Conservation (phyloP, 2,329 filamentous ascomycete species). For the Fonsecaea monophora region DNA sequence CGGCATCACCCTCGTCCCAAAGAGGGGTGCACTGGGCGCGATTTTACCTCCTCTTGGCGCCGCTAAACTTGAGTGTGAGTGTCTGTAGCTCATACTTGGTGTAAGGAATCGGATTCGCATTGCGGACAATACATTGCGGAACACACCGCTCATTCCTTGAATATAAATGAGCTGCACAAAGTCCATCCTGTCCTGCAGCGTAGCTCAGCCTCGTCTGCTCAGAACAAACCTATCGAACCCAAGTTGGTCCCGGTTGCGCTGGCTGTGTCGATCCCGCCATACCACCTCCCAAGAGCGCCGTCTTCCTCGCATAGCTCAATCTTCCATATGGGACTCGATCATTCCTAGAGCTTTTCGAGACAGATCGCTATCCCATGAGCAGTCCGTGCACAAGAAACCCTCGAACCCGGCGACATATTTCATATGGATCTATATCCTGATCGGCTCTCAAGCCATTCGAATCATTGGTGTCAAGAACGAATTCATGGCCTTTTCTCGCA, state of each 20-base stretch:
- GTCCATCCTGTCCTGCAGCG: neutral
- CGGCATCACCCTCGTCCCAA: too few relatives aligned
- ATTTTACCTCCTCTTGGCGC: too few relatives aligned
- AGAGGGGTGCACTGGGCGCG: too few relatives aligned
- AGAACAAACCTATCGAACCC: neutral
- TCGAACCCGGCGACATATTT: constrained; percentile 86
- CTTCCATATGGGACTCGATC: constrained; percentile 72
- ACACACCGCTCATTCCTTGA: neutral
- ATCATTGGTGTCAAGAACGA: constrained; percentile 82
- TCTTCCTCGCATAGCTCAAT: constrained; percentile 54
- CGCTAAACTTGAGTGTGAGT: too few relatives aligned
- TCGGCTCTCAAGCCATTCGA: constrained; percentile 95
- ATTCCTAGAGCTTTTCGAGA: constrained; percentile 65
- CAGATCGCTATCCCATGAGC: constrained; percentile 49
- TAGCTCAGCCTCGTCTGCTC: neutral
- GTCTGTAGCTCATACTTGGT: too few relatives aligned
- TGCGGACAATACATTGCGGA: neutral
- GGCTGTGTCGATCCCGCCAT: constrained; percentile 23
- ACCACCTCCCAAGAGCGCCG: constrained; percentile 28
- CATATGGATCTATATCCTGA: constrained; percentile 80
- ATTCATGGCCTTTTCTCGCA: constrained; percentile 72
- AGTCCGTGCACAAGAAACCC: constrained; percentile 58
- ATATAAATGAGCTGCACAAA: constrained; percentile 11
- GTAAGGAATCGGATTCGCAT: neutral
- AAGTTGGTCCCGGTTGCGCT: neutral